Conservation (phyloP, 805 yeast species). For the Metschnikowia amazonensis region DNA sequence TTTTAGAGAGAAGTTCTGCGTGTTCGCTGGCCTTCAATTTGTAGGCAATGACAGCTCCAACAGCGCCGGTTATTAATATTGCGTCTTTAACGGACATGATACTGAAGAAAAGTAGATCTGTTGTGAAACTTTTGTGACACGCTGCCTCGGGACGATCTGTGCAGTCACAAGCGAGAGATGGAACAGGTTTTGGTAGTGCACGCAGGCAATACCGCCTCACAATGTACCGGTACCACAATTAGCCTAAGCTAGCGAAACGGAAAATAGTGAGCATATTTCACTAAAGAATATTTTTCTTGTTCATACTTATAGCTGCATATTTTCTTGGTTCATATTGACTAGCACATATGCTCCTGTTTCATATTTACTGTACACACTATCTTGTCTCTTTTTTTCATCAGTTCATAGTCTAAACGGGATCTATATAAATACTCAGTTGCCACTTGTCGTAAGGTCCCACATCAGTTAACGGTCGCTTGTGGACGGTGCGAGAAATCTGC, state of each 20-base stretch:
- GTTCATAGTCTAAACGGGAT: neutral
- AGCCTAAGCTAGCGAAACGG: neutral
- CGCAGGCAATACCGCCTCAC: neutral
- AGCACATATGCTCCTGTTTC: too few species aligned
- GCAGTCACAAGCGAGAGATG: slow-evolving; percentile 1
- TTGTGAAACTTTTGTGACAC: neutral
- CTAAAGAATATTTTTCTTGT: neutral
- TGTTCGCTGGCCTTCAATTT: slow-evolving; percentile 10
- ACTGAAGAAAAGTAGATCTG: neutral
- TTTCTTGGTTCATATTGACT: too few species aligned
- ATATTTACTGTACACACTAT: too few species aligned
- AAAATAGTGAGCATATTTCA: neutral
- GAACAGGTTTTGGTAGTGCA: neutral
- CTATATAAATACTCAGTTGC: neutral
- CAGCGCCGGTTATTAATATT: slow-evolving; percentile 5
- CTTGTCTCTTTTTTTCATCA: too few species aligned
- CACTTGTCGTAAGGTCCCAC: neutral
- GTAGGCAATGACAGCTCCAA: slow-evolving; percentile 10
- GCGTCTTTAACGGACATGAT: slow-evolving; percentile 8
- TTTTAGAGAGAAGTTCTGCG: slow-evolving; percentile 3
- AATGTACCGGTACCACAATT: neutral
- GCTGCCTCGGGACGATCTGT: neutral
- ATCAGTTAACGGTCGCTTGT: neutral
- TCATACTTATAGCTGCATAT: neutral
- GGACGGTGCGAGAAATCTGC: neutral